phyloP scores from a whole-genome alignment of 192 early-diverging fungal species.

The Oehlia diaphana region DNA sequence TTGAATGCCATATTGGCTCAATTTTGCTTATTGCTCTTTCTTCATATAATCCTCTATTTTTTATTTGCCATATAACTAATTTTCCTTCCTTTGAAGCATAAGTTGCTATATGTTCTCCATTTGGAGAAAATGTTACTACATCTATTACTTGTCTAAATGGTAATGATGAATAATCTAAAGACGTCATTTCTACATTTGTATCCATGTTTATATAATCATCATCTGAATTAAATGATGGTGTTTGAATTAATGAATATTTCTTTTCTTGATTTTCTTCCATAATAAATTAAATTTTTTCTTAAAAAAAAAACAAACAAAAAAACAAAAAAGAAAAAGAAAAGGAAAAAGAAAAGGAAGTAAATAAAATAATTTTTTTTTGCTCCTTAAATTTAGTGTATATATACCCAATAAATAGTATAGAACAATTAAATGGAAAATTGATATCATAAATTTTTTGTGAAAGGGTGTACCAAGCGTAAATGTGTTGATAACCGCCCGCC shows the following conservation, averaged over 20 bases:
- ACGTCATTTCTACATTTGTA: not conserved
- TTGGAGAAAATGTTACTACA: not conserved
- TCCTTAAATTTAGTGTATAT: no score
- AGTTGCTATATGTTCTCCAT: constrained; percentile 4
- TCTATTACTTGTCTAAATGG: not conserved
- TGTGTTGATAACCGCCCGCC: no score
- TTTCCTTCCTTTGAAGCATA: constrained; percentile 5
- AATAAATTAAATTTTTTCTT: no score
- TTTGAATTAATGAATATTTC: not conserved
- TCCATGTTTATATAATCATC: not conserved
- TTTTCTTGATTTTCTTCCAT: not conserved
- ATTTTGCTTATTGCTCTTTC: not conserved
- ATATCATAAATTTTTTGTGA: no score
- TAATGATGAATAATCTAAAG: not conserved
- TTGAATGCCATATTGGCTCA: not conserved
- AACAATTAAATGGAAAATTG: no score
- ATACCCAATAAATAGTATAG: no score
- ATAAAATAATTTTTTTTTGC: no score
- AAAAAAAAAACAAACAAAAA: no score
- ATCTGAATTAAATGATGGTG: not conserved
- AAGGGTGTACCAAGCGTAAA: no score
- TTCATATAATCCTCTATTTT: not conserved
- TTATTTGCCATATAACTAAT: not conserved
- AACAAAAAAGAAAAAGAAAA: no score
- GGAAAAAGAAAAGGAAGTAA: no score